Conservation (phyloP, 352 stramenopile species). For the Globisporangium viniferum region DNA sequence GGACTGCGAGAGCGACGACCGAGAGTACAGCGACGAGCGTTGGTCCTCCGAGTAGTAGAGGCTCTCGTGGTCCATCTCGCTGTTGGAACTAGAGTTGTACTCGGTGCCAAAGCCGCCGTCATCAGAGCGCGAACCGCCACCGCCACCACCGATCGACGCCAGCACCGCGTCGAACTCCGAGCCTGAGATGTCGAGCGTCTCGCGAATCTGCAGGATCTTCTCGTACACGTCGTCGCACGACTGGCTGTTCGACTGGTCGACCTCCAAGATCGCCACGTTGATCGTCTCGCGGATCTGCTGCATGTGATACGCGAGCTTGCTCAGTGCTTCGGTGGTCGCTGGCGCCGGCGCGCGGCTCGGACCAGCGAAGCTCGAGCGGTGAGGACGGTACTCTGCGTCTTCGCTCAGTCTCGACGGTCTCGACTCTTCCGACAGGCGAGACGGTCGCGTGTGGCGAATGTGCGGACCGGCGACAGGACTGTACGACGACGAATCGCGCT, state of each 20-base stretch:
- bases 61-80: slow-evolving; percentile 7
- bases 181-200: slow-evolving; percentile 44
- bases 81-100: slow-evolving; percentile 9
- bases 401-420: slow-evolving; percentile 11
- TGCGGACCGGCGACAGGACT: not conserved
- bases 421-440: slow-evolving; percentile 4
- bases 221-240: slow-evolving; percentile 46
- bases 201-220: slow-evolving; percentile 45
- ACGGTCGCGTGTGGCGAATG: slow-evolving; percentile 4
- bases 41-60: slow-evolving; percentile 4
- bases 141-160: slow-evolving; percentile 22
- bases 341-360: slow-evolving; percentile 18
- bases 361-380: slow-evolving; percentile 26
- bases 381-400: slow-evolving; percentile 17
- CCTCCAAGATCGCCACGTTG: slow-evolving; percentile 59
- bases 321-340: slow-evolving; percentile 44
- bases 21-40: slow-evolving; percentile 10
- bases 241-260: slow-evolving; percentile 36
- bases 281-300: slow-evolving; percentile 68
- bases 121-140: slow-evolving; percentile 5
- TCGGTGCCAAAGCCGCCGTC: slow-evolving; percentile 2
- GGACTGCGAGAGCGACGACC: slow-evolving; percentile 13
- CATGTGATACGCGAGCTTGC: slow-evolving; percentile 59
- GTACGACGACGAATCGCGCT: not conserved
- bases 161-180: slow-evolving; percentile 48